Percentiles rank a stretch among this genome's conserved stretches.
Evolutionary conservation across 495 filamentous ascomycete species (phyloP).

Genomic region (Penicillium parvum): DNA sequence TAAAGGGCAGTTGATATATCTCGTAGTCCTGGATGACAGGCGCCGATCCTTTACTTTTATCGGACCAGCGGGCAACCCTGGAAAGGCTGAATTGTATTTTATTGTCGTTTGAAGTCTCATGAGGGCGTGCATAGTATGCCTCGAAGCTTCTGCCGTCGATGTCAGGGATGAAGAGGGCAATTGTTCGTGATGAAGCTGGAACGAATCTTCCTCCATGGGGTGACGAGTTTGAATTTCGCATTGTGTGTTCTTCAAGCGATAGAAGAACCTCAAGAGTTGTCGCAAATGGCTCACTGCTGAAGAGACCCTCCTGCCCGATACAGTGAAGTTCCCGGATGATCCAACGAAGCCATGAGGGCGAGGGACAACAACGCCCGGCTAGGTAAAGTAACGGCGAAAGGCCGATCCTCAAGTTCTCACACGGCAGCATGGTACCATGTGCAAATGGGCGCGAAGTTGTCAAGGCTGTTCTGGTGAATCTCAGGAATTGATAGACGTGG

Average conservation of each 20-base stretch:
- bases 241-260: slow-evolving; percentile 2
- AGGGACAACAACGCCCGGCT: slow-evolving; percentile 4
- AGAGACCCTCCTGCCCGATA: slow-evolving; percentile 3
- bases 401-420: slow-evolving; percentile 2
- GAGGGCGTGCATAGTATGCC: neutral
- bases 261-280: slow-evolving; percentile 2
- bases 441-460: too few relatives aligned
- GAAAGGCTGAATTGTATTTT: neutral
- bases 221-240: neutral
- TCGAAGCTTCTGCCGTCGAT: neutral
- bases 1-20: neutral
- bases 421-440: neutral
- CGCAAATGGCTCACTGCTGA: slow-evolving; percentile 2
- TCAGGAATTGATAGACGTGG: slow-evolving; percentile 4
- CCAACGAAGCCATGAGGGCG: slow-evolving; percentile 5
- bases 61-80: neutral
- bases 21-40: neutral
- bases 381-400: slow-evolving; percentile 5
- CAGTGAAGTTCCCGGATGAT: neutral
- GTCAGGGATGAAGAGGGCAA: slow-evolving; percentile 2
- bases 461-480: slow-evolving; percentile 1
- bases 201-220: neutral
- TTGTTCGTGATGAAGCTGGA: neutral
- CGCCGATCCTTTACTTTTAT: neutral
- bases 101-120: neutral